Conservation (phyloP, 2,329 filamentous ascomycete genomes). For the Clarireedia sp. region DNA sequence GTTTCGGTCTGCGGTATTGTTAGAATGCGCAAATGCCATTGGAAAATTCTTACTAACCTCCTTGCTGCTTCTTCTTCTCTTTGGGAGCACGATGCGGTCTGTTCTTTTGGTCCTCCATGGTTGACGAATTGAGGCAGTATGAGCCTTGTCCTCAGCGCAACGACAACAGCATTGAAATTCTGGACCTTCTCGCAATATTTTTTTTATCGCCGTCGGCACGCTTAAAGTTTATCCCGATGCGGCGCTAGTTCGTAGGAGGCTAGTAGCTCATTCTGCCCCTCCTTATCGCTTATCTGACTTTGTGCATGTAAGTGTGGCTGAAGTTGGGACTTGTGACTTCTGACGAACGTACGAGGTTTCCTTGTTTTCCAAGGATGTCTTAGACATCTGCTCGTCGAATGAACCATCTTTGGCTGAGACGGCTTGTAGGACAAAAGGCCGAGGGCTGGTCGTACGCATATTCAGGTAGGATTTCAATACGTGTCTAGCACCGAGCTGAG, state of each 20-base stretch:
- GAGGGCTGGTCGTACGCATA: background rate
- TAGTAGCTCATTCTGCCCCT: background rate
- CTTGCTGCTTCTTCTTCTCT: constrained; percentile 74
- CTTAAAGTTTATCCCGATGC: background rate
- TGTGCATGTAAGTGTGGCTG: background rate
- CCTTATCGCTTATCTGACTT: background rate
- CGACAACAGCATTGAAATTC: constrained; percentile 1
- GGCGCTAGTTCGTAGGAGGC: background rate
- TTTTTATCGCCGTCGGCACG: background rate
- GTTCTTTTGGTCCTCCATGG: constrained; percentile 77
- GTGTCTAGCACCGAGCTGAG: background rate
- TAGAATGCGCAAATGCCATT: background rate
- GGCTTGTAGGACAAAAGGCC: background rate
- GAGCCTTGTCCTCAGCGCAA: background rate
- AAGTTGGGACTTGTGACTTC: background rate
- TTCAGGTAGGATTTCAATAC: background rate
- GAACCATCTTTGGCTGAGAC: background rate
- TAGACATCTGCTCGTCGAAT: background rate
- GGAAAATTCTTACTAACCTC: constrained; percentile 37
- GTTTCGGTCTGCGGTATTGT: constrained; percentile 25
- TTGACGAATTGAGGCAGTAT: constrained; percentile 18
- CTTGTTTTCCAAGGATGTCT: background rate
- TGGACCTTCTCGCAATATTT: background rate
- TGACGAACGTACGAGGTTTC: background rate
- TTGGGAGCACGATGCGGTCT: constrained; percentile 80